These are phyloP conservation scores for Brettanomyces bruxellensis DNA, from an alignment of 805 yeast genomes.

Conservation along the genomic window DNA sequence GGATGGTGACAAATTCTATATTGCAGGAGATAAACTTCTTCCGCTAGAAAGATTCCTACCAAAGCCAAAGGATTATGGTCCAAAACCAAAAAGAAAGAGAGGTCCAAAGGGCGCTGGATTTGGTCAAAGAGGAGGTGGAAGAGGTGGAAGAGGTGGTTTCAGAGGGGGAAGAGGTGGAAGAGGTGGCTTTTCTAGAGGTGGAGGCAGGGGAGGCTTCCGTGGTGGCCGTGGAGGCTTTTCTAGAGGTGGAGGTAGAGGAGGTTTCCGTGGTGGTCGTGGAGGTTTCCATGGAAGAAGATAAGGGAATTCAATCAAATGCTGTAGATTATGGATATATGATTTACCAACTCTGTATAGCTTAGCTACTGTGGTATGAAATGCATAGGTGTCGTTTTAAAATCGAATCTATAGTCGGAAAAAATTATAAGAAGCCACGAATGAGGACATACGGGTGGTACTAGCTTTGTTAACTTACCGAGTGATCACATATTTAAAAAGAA, in stretches of 20 bases:
- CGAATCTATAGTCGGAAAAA: too few species aligned
- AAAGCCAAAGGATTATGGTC: slow-evolving; percentile 82
- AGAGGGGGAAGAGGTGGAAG: slow-evolving; percentile 25
- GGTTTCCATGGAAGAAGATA: background rate
- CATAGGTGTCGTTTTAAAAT: too few species aligned
- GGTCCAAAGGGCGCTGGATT: slow-evolving; percentile 41
- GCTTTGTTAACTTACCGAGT: too few species aligned
- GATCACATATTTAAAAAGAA: background rate
- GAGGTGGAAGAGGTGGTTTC: slow-evolving; percentile 39
- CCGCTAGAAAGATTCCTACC: slow-evolving; percentile 97
- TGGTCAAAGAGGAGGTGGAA: slow-evolving; percentile 31
- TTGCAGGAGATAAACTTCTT: slow-evolving; percentile 89
- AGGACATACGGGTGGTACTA: too few species aligned
- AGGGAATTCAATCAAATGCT: background rate
- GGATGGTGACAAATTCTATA: slow-evolving; percentile 91
- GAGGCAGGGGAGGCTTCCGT: slow-evolving; percentile 16
- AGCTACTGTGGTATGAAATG: too few species aligned
- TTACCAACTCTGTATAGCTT: too few species aligned
- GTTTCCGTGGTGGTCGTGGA: background rate
- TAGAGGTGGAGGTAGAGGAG: slow-evolving; percentile 5
- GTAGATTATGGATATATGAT: too few species aligned
- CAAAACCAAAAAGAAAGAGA: slow-evolving; percentile 69
- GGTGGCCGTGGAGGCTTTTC: slow-evolving; percentile 6
- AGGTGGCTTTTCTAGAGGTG: slow-evolving; percentile 38
- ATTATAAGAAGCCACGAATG: too few species aligned